Conservation (phyloP, 1,284 basidiomycete species). For the Irpex sp. region DNA sequence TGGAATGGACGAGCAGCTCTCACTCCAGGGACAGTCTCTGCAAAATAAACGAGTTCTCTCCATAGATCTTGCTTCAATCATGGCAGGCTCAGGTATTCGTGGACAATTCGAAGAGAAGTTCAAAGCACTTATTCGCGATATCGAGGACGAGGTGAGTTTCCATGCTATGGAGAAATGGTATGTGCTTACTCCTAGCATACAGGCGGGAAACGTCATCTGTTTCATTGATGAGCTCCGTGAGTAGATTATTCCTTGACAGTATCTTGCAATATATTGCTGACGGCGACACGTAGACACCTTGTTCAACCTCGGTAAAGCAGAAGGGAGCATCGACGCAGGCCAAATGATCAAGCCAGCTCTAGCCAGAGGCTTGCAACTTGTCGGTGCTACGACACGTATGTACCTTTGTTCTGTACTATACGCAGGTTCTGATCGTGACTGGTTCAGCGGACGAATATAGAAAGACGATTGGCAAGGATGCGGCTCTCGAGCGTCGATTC, state of each 20-base stretch:
- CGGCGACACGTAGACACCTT: conserved; percentile 50
- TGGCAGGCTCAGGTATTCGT: conserved; percentile 86
- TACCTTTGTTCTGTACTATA: conserved; percentile 9
- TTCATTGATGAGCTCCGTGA: conserved; percentile 92
- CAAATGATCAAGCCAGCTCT: conserved; percentile 91
- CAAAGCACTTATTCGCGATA: conserved; percentile 82
- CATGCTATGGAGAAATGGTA: not conserved
- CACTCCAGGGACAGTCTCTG: conserved; percentile 50
- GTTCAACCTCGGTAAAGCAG: conserved; percentile 87
- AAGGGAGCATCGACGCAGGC: conserved; percentile 88
- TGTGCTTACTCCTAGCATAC: conserved; percentile 26
- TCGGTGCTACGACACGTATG: conserved; percentile 85
- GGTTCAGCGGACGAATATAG: conserved; percentile 79
- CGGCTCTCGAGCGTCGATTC: conserved; percentile 87
- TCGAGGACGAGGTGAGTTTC: conserved; percentile 70
- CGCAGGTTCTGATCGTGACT: not conserved
- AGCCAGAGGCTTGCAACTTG: conserved; percentile 80
- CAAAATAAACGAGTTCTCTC: conserved; percentile 81
- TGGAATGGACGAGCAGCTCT: not conserved
- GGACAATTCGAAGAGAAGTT: conserved; percentile 94
- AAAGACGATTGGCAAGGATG: conserved; percentile 90
- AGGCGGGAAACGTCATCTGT: conserved; percentile 69
- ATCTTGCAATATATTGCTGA: not conserved
- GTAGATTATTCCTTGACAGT: conserved; percentile 24
- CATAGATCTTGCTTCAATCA: conserved; percentile 76